These are phyloP conservation scores for Euphrasia confusa DNA, from an alignment of 257 asterid genomes.

Conservation along the genomic window DNA sequence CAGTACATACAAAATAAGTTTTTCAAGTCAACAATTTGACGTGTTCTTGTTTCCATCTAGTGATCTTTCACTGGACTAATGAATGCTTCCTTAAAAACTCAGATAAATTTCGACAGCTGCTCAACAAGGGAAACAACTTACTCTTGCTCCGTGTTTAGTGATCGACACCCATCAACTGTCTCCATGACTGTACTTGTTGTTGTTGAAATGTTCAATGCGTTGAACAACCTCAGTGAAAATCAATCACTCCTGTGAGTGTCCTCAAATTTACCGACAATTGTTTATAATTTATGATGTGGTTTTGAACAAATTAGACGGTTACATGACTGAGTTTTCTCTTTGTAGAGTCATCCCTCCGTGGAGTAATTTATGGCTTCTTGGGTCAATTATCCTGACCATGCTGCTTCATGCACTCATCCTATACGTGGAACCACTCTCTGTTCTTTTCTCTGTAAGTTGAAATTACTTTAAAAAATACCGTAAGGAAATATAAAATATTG, in stretches of 20 bases:
- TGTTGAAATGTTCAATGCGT: conserved; percentile 98
- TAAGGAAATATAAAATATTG: no score
- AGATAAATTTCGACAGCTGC: conserved; percentile 95
- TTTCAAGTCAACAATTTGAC: background rate
- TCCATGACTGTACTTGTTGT: conserved; percentile 97
- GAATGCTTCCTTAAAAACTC: conserved; percentile 28
- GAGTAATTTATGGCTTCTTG: conserved; percentile 98
- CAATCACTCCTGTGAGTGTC: conserved; percentile 86
- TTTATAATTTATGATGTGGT: conserved; percentile 2
- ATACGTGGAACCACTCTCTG: conserved; percentile 81
- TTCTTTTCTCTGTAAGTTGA: conserved; percentile 79
- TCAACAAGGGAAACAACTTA: conserved; percentile 74
- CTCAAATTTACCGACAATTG: background rate
- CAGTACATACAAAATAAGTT: background rate
- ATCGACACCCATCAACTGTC: conserved; percentile 93
- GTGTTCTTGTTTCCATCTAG: background rate
- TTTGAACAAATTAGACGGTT: conserved; percentile 8
- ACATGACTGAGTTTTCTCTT: conserved; percentile 21
- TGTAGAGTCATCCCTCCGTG: conserved; percentile 85
- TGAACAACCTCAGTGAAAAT: conserved; percentile 98
- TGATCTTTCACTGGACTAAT: conserved; percentile 23
- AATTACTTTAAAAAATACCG: conserved; percentile 3
- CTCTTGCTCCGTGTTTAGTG: conserved; percentile 73
- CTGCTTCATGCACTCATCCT: conserved; percentile 79
- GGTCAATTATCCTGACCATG: conserved; percentile 84